These are phyloP conservation scores for Agastache rugosa DNA, from an alignment of 257 asterid species.

Conservation along the genomic window DNA sequence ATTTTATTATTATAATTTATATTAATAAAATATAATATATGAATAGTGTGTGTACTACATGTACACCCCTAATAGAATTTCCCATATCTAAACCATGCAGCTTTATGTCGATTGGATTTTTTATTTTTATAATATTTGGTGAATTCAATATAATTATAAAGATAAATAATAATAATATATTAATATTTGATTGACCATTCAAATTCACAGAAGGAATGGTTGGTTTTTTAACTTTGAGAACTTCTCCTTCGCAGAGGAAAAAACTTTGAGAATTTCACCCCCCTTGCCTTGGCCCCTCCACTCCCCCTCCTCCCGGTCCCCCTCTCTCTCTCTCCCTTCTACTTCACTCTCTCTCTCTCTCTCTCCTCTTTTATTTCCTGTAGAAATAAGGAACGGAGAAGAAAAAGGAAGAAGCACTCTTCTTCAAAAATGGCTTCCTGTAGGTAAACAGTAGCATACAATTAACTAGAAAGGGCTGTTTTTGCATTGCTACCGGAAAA, in stretches of 20 bases:
- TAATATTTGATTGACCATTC: neutral
- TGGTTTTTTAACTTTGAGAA: neutral
- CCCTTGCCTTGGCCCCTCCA: neutral
- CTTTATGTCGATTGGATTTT: too few species aligned
- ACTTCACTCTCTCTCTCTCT: constrained; percentile 28
- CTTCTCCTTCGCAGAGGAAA: neutral
- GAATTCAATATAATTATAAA: neutral
- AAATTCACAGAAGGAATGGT: constrained; percentile 1
- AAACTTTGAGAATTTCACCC: constrained; percentile 5
- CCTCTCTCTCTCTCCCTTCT: constrained; percentile 23
- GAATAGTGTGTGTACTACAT: too few species aligned
- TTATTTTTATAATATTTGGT: neutral
- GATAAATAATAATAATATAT: neutral
- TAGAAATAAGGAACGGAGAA: constrained; percentile 8
- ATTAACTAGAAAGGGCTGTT: neutral
- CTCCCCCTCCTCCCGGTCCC: constrained; percentile 5
- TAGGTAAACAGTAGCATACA: neutral
- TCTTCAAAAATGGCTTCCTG: neutral
- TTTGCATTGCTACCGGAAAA: neutral
- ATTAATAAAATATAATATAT: too few species aligned
- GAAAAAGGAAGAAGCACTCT: neutral
- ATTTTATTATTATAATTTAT: too few species aligned
- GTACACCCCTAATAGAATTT: too few species aligned
- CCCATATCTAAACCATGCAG: neutral
- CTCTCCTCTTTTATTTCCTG: neutral